Base-by-base conservation (phyloP, 768 basidiomycete species). In the Coprinopsis marcescibilis region DNA sequence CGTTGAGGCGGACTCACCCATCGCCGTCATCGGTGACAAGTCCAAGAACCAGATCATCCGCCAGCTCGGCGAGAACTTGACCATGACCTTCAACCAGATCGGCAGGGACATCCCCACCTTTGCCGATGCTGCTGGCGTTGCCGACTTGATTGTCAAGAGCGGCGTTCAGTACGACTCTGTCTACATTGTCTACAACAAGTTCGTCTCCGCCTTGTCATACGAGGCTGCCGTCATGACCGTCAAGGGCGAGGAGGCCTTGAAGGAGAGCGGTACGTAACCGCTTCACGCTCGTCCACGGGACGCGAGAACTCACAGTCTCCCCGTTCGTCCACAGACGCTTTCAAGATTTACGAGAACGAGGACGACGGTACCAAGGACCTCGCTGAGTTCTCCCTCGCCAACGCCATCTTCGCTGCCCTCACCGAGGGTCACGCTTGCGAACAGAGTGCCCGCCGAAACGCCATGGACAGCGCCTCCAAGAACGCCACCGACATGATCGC, bases 401-500 rank as follows among this genome's bases (percentile, higher is more conserved):
- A 98, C 67, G 92, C 92, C 52, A 80, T 99, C 72, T 98, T 82
- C 66, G 85, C 93, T 55, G 83, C 92, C 42, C 85, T 99, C 36
- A 85, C 89, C 20, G 95, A 99, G 68, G 88, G 83, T 46, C 93
- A 97, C 65, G 95, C 95, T 42, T 92, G 94, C 59, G 95, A 97
- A 69, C 86, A 85, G 63, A 89, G 85, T 55, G 83, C 89, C 59
- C 89, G 95, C 66, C 86, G 95, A 57, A 97, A 95, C 57, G 96
- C 96, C 60, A 99, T 99, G 96, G 96, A 98, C 80, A 98, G 92
- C 62, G 95, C 95, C 39, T 92, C 94, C 55, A 99, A 99, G 83
- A 98, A 99, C 67, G 96, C 96, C 48, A 72, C 70, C 26, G 93
- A 94, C 69, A 96, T 97, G 93, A 95, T 97, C 60, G 67, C 67